phyloP scores from a whole-genome alignment of 257 asterid genomes.

The Fraxinus quadrangulata region DNA sequence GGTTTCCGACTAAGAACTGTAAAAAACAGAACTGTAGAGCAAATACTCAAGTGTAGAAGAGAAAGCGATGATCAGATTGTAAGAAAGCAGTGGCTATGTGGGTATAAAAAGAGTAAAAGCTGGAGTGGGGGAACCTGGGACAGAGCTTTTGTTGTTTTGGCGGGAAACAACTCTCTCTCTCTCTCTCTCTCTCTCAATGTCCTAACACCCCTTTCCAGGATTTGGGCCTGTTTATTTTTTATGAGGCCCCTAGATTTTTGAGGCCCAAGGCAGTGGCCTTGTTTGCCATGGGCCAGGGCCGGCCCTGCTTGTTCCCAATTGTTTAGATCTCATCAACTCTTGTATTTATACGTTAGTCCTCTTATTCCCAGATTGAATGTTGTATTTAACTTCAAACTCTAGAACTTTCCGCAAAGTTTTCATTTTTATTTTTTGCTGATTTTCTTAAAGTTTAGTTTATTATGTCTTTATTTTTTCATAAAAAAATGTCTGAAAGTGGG shows the following conservation, averaged over 20 bases:
- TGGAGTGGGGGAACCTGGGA: neutral
- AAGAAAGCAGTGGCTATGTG: neutral
- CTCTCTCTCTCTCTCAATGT: neutral
- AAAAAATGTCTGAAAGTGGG: neutral
- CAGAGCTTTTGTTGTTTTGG: constrained; percentile 39
- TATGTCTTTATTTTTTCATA: too few relatives aligned
- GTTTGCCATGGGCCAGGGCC: too few relatives aligned
- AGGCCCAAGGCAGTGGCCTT: too few relatives aligned
- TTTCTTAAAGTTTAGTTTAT: too few relatives aligned
- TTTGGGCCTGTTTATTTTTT: too few relatives aligned
- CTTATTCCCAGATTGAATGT: neutral
- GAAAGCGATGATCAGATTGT: neutral
- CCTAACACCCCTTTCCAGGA: neutral
- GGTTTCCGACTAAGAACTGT: too few relatives aligned
- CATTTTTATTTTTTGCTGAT: too few relatives aligned
- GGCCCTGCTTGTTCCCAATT: too few relatives aligned
- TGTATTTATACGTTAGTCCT: neutral
- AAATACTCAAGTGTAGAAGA: neutral
- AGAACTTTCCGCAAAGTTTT: too few relatives aligned
- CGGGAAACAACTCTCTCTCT: constrained; percentile 42
- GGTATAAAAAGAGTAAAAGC: constrained; percentile 15
- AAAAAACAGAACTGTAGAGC: too few relatives aligned
- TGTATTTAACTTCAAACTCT: neutral
- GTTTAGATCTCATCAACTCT: neutral
- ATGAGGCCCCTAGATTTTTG: too few relatives aligned